Base-by-base conservation (phyloP, 1,139 yeast genomes). In the Sugiyamaella paludigena region DNA sequence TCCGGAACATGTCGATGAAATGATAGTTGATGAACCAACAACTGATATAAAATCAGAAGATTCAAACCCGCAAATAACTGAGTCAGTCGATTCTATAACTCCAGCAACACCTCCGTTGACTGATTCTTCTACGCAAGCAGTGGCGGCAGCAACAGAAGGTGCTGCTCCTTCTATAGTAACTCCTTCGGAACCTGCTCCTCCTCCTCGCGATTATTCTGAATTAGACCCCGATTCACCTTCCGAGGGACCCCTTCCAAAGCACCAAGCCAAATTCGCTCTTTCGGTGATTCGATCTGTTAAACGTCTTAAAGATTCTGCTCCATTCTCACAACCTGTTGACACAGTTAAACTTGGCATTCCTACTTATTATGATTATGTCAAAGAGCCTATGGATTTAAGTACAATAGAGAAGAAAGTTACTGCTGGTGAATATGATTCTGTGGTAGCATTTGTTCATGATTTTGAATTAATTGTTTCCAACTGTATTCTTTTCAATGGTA, bases 341-440 rank as follows among this genome's bases (percentile, higher is more conserved):
- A 85, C 80, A 3, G 83, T 87, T 48, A 88, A 87, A 64, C 78
- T 89, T 56, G 89, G 91, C 62, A 86, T 94, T 51, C 99, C 98
- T 2, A 81, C 87, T 52, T 92, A 92, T 67, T 87, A 84, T 66
- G 88, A 88, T 62, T 82, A 81, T 61, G 82, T 94, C 59, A 78
- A 79, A 54, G 75, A 86, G 58, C 99, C 99, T 36, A 92, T 94
- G 98, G 98, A 91, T 67, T 74, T 92, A 43, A 79, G 91, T 5
- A 89, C 98, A 2, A 87, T 92, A 58, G 98, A 94, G 67, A 79
- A 79, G 59, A 92, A 91, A 67, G 70, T 91, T 42, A 74, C 66
- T 44, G 79, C 69, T 10, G 79, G 81, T 62, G 92, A 89, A 2
- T 92, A 91, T 67, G 83, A 77, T 53, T 75, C 79, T 6, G 82